phyloP scores from a whole-genome alignment of 768 basidiomycete genomes.

The Scleroderma citrinum region DNA sequence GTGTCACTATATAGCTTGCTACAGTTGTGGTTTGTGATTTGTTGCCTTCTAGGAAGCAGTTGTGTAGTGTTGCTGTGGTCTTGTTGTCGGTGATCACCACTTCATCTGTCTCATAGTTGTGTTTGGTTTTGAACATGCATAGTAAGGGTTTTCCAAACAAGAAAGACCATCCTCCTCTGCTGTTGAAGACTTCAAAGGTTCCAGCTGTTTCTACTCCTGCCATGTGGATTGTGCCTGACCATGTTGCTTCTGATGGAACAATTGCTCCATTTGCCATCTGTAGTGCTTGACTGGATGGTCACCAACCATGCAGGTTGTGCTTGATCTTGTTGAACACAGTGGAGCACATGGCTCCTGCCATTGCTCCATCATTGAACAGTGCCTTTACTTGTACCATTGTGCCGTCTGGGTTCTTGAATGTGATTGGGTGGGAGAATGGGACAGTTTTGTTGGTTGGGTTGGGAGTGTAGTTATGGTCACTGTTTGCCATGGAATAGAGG shows the following conservation, averaged over 20 bases:
- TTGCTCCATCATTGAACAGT: background rate
- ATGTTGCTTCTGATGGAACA: conserved; percentile 2
- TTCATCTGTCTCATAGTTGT: conserved; percentile 19
- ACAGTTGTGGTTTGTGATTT: background rate
- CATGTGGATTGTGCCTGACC: conserved; percentile 1
- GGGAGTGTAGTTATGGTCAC: background rate
- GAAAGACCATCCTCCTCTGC: conserved; percentile 22
- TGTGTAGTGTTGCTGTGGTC: background rate
- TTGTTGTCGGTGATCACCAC: background rate
- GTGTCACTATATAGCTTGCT: background rate
- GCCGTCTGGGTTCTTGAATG: background rate
- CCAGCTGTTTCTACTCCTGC: background rate
- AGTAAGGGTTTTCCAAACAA: conserved; percentile 27
- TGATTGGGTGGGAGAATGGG: background rate
- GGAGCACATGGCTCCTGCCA: background rate
- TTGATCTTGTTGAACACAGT: background rate
- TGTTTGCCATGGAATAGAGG: background rate
- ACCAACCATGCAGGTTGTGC: background rate
- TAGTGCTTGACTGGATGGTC: conserved; percentile 5
- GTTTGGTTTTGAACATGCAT: conserved; percentile 14
- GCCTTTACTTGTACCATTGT: background rate
- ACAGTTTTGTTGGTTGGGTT: background rate
- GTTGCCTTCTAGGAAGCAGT: background rate
- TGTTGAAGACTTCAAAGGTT: conserved; percentile 9
- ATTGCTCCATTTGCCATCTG: conserved; percentile 29